phyloP scores from a whole-genome alignment of 108 stramenopile species.

The Parmales sp. region DNA sequence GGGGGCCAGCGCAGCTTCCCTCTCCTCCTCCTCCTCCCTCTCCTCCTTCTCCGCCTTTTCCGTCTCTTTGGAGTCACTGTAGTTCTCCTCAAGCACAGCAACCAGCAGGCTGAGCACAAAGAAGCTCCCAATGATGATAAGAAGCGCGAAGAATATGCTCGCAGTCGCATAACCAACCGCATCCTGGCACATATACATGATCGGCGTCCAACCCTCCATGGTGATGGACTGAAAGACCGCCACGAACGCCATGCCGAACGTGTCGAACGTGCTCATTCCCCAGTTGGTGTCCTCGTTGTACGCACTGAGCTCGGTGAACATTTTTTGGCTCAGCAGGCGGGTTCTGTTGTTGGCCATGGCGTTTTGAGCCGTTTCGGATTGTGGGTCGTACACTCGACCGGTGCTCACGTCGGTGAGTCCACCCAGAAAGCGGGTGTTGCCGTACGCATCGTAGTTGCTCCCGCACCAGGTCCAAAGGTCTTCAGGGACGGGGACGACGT shows the following conservation, averaged over 20 bases:
- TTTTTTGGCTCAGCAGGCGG: slow-evolving; percentile 18
- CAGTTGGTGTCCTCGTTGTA: slow-evolving; percentile 26
- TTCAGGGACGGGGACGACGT: neutral
- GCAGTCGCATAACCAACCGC: slow-evolving; percentile 17
- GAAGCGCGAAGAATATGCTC: slow-evolving; percentile 32
- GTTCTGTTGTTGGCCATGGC: too few species aligned
- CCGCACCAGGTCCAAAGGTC: slow-evolving; percentile 23
- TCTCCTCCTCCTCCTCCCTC: neutral
- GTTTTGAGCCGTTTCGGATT: too few species aligned
- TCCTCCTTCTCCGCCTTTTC: slow-evolving; percentile 4
- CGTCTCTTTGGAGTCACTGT: neutral
- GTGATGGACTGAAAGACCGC: slow-evolving; percentile 56
- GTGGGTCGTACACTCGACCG: too few species aligned
- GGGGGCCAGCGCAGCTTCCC: too few species aligned
- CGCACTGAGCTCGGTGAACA: slow-evolving; percentile 14
- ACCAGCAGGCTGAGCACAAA: slow-evolving; percentile 59
- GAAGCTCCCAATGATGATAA: slow-evolving; percentile 49
- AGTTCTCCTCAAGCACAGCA: slow-evolving; percentile 41
- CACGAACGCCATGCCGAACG: slow-evolving; percentile 41
- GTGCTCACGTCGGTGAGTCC: neutral
- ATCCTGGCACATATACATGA: slow-evolving; percentile 29
- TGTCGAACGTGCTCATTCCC: slow-evolving; percentile 51
- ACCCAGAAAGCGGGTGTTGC: slow-evolving; percentile 28
- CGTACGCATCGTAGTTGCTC: slow-evolving; percentile 30
- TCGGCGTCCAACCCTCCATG: slow-evolving; percentile 57